Evolutionary conservation across 2,329 filamentous ascomycete genomes (phyloP).

Genomic region (Xylaria sp.): DNA sequence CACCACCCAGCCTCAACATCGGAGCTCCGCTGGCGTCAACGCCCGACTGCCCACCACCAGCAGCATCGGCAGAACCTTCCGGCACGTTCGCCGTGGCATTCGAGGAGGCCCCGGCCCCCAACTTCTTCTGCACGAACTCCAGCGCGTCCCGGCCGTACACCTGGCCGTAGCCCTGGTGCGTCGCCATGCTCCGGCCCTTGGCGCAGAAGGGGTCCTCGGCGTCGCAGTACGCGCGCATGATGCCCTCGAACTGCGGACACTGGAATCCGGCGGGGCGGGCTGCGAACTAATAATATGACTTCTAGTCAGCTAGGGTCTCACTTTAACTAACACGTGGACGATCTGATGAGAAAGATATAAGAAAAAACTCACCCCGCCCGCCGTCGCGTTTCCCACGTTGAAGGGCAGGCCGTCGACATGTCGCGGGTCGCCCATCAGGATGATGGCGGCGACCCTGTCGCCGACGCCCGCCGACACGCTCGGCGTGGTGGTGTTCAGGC

Average conservation of each 20-base stretch:
- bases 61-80: background rate
- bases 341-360: background rate
- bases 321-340: too few relatives aligned
- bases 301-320: slow-evolving; percentile 3
- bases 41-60: background rate
- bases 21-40: background rate
- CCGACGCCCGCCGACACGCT: slow-evolving; percentile 48
- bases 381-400: slow-evolving; percentile 60
- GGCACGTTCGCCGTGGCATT: background rate
- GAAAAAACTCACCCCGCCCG: slow-evolving; percentile 53
- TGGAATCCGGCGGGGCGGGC: slow-evolving; percentile 56
- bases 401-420: slow-evolving; percentile 55
- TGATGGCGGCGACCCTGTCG: slow-evolving; percentile 57
- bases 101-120: slow-evolving; percentile 28
- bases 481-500: slow-evolving; percentile 49
- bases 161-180: slow-evolving; percentile 60
- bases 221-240: slow-evolving; percentile 62
- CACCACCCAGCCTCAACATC: background rate
- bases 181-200: slow-evolving; percentile 55
- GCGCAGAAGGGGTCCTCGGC: slow-evolving; percentile 63
- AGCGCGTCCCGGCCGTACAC: slow-evolving; percentile 61
- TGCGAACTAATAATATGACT: slow-evolving; percentile 52
- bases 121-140: slow-evolving; percentile 57
- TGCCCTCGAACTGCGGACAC: slow-evolving; percentile 53
- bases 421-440: slow-evolving; percentile 64